Evolutionary conservation across 176 grass and related monocot genomes (phyloP).

Genomic region (Zea luxurians): DNA sequence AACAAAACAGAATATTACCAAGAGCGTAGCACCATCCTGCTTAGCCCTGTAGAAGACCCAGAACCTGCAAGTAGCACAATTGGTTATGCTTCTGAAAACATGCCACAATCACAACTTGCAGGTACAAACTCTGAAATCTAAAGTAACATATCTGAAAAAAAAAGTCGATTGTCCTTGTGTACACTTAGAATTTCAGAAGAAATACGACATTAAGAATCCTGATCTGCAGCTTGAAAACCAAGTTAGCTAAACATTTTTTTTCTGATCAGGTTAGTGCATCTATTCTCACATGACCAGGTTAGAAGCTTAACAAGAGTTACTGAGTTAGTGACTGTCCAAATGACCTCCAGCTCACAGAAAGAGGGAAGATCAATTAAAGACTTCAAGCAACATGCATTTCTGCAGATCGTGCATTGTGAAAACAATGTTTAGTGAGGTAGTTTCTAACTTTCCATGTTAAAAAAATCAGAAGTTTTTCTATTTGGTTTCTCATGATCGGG

Average conservation of each 20-base stretch:
- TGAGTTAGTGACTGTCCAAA: not conserved
- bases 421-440: not conserved
- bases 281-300: not conserved
- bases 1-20: constrained; percentile 49
- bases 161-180: not conserved
- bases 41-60: constrained; percentile 98
- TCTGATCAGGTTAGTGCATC: not conserved
- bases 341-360: not conserved
- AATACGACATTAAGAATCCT: not conserved
- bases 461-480: not conserved
- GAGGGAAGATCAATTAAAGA: not conserved
- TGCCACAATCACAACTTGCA: not conserved
- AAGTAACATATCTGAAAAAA: not conserved
- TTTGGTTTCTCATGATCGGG: not conserved
- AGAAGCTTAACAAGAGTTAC: not conserved
- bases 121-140: not conserved
- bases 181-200: not conserved
- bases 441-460: not conserved
- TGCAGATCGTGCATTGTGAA: not conserved
- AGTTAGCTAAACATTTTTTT: no score
- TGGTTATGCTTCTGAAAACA: constrained; percentile 7
- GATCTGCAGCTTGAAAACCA: not conserved
- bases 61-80: constrained; percentile 58
- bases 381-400: not conserved
- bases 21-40: constrained; percentile 76